Base-by-base conservation (phyloP, 768 basidiomycete genomes). In the Boletus edulis region DNA sequence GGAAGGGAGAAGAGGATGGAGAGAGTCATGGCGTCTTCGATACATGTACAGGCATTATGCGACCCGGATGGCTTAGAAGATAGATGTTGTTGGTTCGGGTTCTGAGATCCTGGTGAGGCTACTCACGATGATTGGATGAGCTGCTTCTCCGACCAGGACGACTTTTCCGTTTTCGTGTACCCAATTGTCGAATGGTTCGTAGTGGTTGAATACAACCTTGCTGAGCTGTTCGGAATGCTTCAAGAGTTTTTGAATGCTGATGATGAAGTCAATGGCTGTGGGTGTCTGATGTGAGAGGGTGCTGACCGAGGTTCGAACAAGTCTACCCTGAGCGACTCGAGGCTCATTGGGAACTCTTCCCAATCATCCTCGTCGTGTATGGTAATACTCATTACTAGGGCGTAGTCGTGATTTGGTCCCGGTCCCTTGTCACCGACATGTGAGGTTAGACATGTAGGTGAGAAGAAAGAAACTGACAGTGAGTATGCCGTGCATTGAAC, bases 11-110 rank as follows among this genome's bases (percentile, higher is more conserved):
- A 85, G 11, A 86, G 75, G 29, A 72, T 74, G 7, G 81, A 82
- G 39, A 86, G 70, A 0, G 81, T 81, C 63, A 81, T 79, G 0
- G 84, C 84, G 60, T 86, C 85, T 65, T 87, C 85, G 37, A 86
- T 73, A 3, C 73, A 73, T 50, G 82, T 67, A 3, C 76, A 71
- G 0, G 75, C 68, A 29, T 75, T 76, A 55, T 84, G 78, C 18
- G 78, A 74, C 7, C 75, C 75, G 32, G 73, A 75, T 11, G 83
- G 82, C 84, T 85, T 29, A 45, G 15, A 10, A 11, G 0, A 32
- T 8, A 11, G n/a, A 18, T 10, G 38, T 17, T 17, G 34, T 51
- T 24, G 15, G 13, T 8, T 17, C 24, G 4, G 12, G 22, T 6
- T 34, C 39, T 17, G 38, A 22, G 5, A 29, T 12, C 24, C 4